Base-by-base conservation (phyloP, 2,329 filamentous ascomycete genomes). In the Chaetomiaceae sp. region DNA sequence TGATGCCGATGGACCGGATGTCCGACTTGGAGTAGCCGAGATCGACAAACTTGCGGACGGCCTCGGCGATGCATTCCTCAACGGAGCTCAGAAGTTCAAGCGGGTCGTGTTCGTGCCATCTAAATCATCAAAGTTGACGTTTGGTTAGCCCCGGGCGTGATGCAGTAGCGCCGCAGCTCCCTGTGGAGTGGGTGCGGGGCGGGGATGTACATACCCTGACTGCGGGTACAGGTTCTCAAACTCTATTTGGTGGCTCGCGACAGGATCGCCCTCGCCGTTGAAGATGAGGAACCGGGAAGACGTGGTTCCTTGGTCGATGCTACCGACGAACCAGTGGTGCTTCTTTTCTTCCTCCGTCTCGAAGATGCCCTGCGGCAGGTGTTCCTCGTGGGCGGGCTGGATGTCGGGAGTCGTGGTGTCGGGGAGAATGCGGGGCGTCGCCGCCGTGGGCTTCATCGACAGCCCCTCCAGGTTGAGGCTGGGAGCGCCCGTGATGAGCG, bases 241-340 rank as follows among this genome's bases (percentile, higher is more conserved):
- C 68, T 95, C 89, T 60, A 91, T 84, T 72, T 95, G 91, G 68
- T 95, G 89, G 62, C 84, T 85, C 34, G 88, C 89, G 40, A 94
- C 81, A 4, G 88, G 88, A 55, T 87, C 83, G 51, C 91, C 90
- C 38, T 81, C 74, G 59, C 83, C 83, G 71, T 95, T 85, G 73
- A 96, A 96, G 66, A 96, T 91, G 63, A 96, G 81, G 72, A 96
- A 96, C 34, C 91, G 82, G 31, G 90, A 89, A 55, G 88, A 92
- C 29, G 91, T 96, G 12, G 91, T 96, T 54, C 91, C 91, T 66
- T 95, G 89, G 67, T 96, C 91, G 67, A 96, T 91, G 62, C 88
- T 89, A 56, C 90, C 91, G 56, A 95, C 85, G 65, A 89, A 95
- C 72, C 64, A 77, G 54, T 82, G 70, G 53, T 72, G 59, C 36